Evolutionary conservation across 2,329 filamentous ascomycete genomes (phyloP).

Genomic region (Aspergillus fructus): DNA sequence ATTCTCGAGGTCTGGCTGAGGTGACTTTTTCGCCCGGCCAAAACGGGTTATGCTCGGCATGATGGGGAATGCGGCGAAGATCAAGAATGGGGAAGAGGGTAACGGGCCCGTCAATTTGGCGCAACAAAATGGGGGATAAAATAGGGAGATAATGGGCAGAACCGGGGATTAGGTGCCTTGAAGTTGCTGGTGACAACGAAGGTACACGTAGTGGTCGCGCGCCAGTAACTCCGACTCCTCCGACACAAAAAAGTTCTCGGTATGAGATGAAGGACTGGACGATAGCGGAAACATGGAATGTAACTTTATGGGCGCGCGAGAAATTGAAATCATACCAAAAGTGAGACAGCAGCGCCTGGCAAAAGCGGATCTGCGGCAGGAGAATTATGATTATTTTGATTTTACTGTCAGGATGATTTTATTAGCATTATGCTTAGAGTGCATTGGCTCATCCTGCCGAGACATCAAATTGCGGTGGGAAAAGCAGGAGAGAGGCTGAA

Average conservation of each 20-base stretch:
- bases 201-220: constrained; percentile 2
- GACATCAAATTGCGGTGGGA: constrained; percentile 22
- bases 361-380: constrained; percentile 27
- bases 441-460: constrained; percentile 23
- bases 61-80: constrained; percentile 15
- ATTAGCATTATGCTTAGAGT: constrained; percentile 15
- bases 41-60: constrained; percentile 31
- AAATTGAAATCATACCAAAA: constrained; percentile 25
- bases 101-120: constrained; percentile 6
- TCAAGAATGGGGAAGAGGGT: constrained; percentile 4
- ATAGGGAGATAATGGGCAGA: background rate
- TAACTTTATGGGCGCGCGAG: constrained; percentile 2
- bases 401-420: constrained; percentile 11
- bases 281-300: background rate
- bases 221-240: constrained; percentile 1
- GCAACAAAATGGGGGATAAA: background rate
- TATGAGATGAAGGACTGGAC: background rate
- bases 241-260: background rate
- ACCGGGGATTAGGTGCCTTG: background rate
- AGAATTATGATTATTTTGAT: constrained; percentile 9
- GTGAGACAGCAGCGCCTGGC: constrained; percentile 23
- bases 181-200: background rate
- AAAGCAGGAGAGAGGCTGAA: constrained; percentile 5
- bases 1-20: constrained; percentile 21
- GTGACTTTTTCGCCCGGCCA: constrained; percentile 29